A percentile compares a stretch with the other conserved stretches of the same genome.
phyloP scores from a whole-genome alignment of 768 basidiomycete genomes.

The Tulasnella sp. region DNA sequence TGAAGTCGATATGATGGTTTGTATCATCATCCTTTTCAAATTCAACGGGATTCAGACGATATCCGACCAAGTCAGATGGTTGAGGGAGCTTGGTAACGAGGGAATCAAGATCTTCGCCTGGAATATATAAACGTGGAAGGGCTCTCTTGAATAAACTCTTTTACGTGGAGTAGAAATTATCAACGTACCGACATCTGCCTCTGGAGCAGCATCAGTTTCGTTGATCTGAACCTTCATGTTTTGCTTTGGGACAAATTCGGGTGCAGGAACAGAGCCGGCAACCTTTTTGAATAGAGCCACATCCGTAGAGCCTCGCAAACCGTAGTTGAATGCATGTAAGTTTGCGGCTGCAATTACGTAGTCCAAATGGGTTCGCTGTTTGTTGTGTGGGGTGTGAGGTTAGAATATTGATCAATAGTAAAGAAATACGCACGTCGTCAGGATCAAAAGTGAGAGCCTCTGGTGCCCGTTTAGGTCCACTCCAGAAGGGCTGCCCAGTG shows the following conservation, averaged over 20 bases:
- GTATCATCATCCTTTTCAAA: slow-evolving; percentile 99
- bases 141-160: background rate
- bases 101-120: slow-evolving; percentile 31
- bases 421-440: slow-evolving; percentile 52
- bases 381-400: background rate
- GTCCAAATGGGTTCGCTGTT: slow-evolving; percentile 66
- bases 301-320: slow-evolving; percentile 80
- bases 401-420: slow-evolving; percentile 7
- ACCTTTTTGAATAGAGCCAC: slow-evolving; percentile 68
- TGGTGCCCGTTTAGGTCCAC: slow-evolving; percentile 93
- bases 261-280: slow-evolving; percentile 69
- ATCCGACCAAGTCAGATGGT: slow-evolving; percentile 89
- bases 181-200: slow-evolving; percentile 30
- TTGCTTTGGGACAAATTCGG: slow-evolving; percentile 85
- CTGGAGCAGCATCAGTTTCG: slow-evolving; percentile 78
- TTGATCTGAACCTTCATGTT: slow-evolving; percentile 88
- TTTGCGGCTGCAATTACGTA: slow-evolving; percentile 92
- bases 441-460: slow-evolving; percentile 79
- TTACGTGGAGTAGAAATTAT: slow-evolving; percentile 1
- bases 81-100: slow-evolving; percentile 62
- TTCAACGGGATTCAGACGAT: slow-evolving; percentile 85
- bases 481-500: slow-evolving; percentile 96
- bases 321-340: slow-evolving; percentile 96
- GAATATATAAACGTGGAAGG: background rate
- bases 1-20: slow-evolving; percentile 97